Percentiles rank a stretch among this genome's conserved stretches.
phyloP scores from a whole-genome alignment of 805 yeast species.

The Danielia reshetovae region DNA sequence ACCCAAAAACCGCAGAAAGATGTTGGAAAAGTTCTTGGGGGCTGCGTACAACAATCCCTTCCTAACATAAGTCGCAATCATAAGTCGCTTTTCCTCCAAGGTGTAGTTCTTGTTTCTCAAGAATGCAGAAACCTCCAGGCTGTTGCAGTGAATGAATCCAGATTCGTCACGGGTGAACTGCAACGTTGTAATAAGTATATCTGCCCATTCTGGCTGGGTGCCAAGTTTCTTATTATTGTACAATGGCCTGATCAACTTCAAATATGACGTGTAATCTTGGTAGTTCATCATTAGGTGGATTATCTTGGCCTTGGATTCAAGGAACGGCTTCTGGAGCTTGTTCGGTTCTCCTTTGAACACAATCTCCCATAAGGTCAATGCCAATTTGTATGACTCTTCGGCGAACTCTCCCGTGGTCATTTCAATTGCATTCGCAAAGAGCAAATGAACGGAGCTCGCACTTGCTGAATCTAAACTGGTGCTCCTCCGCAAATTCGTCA shows the following conservation, averaged over 20 bases:
- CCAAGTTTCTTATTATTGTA: constrained; percentile 2
- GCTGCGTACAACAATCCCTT: constrained; percentile 18
- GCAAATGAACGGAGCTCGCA: constrained; percentile 12
- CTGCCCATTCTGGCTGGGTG: constrained; percentile 17
- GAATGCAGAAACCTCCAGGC: constrained; percentile 10
- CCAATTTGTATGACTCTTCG: constrained; percentile 13
- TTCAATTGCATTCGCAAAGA: constrained; percentile 21
- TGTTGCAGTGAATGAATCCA: constrained; percentile 11
- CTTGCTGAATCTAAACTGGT: constrained; percentile 6
- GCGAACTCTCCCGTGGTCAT: constrained; percentile 18
- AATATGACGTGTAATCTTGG: constrained; percentile 21
- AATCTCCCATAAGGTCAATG: constrained; percentile 23
- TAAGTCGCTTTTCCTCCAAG: constrained; percentile 16
- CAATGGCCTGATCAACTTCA: constrained; percentile 16
- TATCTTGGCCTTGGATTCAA: constrained; percentile 18
- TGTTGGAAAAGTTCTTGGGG: constrained; percentile 11
- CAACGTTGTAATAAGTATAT: constrained; percentile 20
- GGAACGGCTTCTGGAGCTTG: constrained; percentile 16
- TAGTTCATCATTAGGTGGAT: constrained; percentile 27
- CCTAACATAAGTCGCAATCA: constrained; percentile 14
- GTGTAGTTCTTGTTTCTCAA: constrained; percentile 12
- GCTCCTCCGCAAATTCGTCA: constrained; percentile 1
- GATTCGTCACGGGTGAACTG: constrained; percentile 14
- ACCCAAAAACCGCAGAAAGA: constrained; percentile 15
- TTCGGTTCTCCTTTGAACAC: constrained; percentile 13